These are phyloP conservation scores for Malassezia sympodialis DNA, from an alignment of 1,284 basidiomycete species.

Conservation along the genomic window DNA sequence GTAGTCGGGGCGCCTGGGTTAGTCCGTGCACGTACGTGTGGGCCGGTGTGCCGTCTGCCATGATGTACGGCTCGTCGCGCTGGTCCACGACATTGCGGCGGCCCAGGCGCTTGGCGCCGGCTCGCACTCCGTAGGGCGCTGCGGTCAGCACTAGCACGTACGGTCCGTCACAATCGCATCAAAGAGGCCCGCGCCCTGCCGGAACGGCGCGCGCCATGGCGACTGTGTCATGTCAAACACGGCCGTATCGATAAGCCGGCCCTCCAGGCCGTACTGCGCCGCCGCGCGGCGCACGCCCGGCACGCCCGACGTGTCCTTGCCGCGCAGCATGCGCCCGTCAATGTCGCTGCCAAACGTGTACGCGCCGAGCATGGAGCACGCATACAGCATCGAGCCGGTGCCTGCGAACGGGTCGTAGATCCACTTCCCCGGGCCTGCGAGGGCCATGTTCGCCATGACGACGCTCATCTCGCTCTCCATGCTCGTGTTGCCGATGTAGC, in stretches of 20 bases:
- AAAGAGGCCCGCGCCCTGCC: slow-evolving; percentile 56
- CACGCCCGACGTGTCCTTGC: slow-evolving; percentile 55
- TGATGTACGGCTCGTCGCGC: slow-evolving; percentile 35
- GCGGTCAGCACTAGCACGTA: neutral
- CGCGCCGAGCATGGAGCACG: slow-evolving; percentile 65
- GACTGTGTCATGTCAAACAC: slow-evolving; percentile 82
- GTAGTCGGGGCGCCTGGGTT: slow-evolving; percentile 42
- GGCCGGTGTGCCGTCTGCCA: slow-evolving; percentile 38
- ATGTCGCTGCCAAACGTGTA: slow-evolving; percentile 86
- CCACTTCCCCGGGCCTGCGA: slow-evolving; percentile 74
- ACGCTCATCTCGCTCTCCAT: slow-evolving; percentile 95
- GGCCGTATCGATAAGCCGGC: slow-evolving; percentile 69
- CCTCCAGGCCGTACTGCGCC: slow-evolving; percentile 67
- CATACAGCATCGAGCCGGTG: slow-evolving; percentile 88
- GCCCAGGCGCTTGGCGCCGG: slow-evolving; percentile 88
- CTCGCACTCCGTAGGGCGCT: slow-evolving; percentile 73
- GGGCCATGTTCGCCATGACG: slow-evolving; percentile 87
- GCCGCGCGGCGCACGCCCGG: slow-evolving; percentile 65
- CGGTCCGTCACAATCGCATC: slow-evolving; percentile 64
- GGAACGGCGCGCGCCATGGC: slow-evolving; percentile 68
- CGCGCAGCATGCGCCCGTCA: slow-evolving; percentile 90
- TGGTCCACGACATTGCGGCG: slow-evolving; percentile 52
- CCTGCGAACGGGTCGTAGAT: slow-evolving; percentile 95
- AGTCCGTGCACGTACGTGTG: slow-evolving; percentile 10
- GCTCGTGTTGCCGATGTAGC: slow-evolving; percentile 83